Evolutionary conservation across 73 alveolate genomes (phyloP).

Genomic region (Symbiodinium natans): DNA sequence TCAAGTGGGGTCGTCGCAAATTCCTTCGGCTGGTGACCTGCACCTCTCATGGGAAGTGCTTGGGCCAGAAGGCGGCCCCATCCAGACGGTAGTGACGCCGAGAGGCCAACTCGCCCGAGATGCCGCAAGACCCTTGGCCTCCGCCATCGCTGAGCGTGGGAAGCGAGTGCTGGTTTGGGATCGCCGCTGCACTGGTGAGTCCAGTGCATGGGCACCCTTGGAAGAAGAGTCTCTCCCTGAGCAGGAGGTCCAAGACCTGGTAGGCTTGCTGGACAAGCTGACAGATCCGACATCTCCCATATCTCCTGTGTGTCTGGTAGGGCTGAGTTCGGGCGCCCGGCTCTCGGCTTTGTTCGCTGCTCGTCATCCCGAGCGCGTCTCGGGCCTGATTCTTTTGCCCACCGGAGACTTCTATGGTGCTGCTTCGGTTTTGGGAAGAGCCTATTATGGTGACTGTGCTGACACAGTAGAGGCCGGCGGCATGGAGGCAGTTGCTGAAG

Average conservation of each 20-base stretch:
- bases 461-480: constrained; percentile 62
- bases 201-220: constrained; percentile 56
- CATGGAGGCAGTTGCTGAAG: constrained; percentile 42
- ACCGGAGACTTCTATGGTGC: constrained; percentile 53
- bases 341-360: constrained; percentile 75
- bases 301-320: background rate
- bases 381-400: constrained; percentile 21
- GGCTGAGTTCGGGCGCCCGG: constrained; percentile 86
- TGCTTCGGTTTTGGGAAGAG: constrained; percentile 19
- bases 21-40: background rate
- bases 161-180: constrained; percentile 46
- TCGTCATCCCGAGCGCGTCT: constrained; percentile 28
- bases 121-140: constrained; percentile 57
- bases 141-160: constrained; percentile 38
- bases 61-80: background rate
- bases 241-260: constrained; percentile 36
- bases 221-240: constrained; percentile 36
- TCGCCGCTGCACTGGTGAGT: constrained; percentile 73
- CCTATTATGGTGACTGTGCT: constrained; percentile 58
- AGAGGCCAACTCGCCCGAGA: constrained; percentile 50
- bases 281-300: background rate
- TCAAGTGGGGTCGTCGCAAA: background rate
- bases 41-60: background rate
- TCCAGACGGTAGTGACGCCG: constrained; percentile 33
- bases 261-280: background rate